These are phyloP conservation scores for Nitzschia sp. DNA, from an alignment of 108 stramenopile genomes.

Conservation along the genomic window DNA sequence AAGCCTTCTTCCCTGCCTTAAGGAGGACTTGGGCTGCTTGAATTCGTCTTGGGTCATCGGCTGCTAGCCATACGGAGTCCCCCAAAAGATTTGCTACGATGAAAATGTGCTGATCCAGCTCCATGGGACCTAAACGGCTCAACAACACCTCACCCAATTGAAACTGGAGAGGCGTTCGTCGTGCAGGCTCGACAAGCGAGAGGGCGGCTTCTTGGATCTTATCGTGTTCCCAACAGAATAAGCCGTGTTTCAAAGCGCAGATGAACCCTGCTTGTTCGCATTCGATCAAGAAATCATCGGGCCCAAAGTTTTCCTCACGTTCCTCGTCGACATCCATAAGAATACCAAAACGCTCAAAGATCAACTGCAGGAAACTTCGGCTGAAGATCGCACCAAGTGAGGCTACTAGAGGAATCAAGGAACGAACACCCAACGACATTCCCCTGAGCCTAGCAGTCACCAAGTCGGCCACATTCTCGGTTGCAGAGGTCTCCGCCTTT, in stretches of 20 bases:
- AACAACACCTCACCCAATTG: background rate
- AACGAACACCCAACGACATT: background rate
- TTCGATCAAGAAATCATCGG: background rate
- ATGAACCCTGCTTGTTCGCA: background rate
- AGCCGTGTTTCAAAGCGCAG: background rate
- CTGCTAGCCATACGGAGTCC: background rate
- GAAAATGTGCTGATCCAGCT: background rate
- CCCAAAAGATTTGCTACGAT: background rate
- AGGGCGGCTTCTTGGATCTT: background rate
- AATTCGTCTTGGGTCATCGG: background rate
- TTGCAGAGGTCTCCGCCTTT: background rate
- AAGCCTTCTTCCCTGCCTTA: conserved; percentile 18
- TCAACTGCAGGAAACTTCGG: background rate
- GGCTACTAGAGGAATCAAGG: background rate
- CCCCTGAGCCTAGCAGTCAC: background rate
- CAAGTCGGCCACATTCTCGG: background rate
- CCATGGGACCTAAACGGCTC: background rate
- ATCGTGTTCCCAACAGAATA: background rate
- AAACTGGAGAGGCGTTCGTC: background rate
- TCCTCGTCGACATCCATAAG: background rate
- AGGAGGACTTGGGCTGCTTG: conserved; percentile 5
- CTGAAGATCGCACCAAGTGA: background rate
- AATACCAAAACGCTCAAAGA: background rate
- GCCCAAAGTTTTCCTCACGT: background rate
- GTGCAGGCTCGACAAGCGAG: background rate